These are phyloP conservation scores for Styphnolobium japonicum DNA, from an alignment of 306 rosid species.

Conservation along the genomic window DNA sequence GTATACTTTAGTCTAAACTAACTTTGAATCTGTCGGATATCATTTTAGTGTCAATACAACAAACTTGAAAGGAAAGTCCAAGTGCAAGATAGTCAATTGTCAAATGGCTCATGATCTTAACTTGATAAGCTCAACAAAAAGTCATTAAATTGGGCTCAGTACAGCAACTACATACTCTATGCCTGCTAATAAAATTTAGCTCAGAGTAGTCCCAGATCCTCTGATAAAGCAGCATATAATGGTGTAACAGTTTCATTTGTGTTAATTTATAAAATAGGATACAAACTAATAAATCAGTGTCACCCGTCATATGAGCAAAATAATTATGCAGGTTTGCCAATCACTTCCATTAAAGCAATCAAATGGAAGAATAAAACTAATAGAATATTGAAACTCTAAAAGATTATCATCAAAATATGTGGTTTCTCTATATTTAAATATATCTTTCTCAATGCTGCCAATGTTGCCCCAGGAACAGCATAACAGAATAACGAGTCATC, in stretches of 20 bases:
- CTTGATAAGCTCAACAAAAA: slow-evolving; percentile 19
- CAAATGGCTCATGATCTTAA: background rate
- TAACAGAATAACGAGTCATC: background rate
- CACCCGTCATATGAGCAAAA: background rate
- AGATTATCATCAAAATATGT: background rate
- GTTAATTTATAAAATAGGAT: background rate
- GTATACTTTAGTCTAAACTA: background rate
- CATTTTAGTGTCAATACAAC: background rate
- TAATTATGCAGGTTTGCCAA: background rate
- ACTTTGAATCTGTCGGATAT: background rate
- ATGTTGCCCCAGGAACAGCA: background rate
- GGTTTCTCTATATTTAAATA: background rate
- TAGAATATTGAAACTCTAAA: background rate
- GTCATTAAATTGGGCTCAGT: background rate
- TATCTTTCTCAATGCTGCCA: background rate
- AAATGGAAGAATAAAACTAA: background rate
- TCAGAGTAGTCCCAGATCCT: background rate
- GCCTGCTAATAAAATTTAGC: background rate
- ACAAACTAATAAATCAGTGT: background rate
- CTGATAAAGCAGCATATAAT: background rate
- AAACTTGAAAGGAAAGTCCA: background rate
- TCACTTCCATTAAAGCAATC: background rate
- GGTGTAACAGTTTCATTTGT: background rate
- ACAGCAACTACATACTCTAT: background rate
- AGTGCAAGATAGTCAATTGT: background rate